Conservation (phyloP, 2,329 filamentous ascomycete genomes). For the Dactylonectria macrodidyma region DNA sequence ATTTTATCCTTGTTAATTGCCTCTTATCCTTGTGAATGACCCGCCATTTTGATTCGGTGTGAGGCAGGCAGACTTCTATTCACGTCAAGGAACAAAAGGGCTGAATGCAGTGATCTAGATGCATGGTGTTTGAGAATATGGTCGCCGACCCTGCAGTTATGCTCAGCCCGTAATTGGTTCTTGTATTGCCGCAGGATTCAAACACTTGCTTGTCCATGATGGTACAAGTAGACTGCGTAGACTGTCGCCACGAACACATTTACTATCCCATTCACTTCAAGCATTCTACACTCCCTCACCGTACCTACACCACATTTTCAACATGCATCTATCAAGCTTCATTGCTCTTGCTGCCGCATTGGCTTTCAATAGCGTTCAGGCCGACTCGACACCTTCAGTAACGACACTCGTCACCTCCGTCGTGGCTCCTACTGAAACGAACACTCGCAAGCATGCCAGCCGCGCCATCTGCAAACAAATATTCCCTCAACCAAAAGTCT, state of each 20-base stretch:
- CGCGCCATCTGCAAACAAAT: not conserved
- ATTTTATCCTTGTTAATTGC: not conserved
- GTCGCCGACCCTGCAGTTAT: not conserved
- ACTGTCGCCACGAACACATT: not conserved
- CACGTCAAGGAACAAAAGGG: not conserved
- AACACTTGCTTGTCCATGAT: not conserved
- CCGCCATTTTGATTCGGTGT: not conserved
- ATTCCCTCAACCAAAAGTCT: not conserved
- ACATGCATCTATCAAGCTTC: not conserved
- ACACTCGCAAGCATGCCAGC: not conserved
- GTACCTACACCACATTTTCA: not conserved
- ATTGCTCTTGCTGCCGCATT: not conserved
- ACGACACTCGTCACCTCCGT: not conserved
- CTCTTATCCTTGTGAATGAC: not conserved
- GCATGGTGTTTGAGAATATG: not conserved
- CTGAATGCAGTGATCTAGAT: not conserved
- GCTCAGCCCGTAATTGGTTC: not conserved
- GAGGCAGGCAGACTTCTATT: not conserved
- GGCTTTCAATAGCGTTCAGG: not conserved
- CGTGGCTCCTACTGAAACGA: not conserved
- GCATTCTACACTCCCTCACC: not conserved
- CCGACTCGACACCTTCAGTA: not conserved
- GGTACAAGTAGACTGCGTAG: not conserved
- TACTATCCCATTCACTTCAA: too few species aligned
- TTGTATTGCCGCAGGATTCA: not conserved